phyloP scores from a whole-genome alignment of 768 basidiomycete genomes.

The Austroboletus festivus region DNA sequence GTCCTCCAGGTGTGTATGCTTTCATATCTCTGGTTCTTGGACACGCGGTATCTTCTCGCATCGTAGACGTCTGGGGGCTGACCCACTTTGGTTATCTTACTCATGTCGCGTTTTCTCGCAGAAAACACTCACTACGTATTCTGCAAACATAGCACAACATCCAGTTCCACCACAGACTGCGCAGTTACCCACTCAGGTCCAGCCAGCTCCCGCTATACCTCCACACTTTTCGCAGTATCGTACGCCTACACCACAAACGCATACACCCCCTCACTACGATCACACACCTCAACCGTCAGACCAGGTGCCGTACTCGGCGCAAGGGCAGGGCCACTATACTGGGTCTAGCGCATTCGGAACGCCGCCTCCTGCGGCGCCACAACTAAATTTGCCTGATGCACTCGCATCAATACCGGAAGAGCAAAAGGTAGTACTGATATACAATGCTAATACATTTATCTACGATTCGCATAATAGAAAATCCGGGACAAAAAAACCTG shows the following conservation, averaged over 20 bases:
- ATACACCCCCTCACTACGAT: slow-evolving; percentile 26
- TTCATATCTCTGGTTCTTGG: not conserved
- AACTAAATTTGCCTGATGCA: slow-evolving; percentile 43
- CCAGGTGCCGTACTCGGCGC: slow-evolving; percentile 18
- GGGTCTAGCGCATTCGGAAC: slow-evolving; percentile 17
- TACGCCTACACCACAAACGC: slow-evolving; percentile 35
- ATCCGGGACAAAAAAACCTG: not conserved
- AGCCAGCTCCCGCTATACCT: slow-evolving; percentile 43
- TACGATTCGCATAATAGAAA: slow-evolving; percentile 3
- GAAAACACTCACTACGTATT: slow-evolving; percentile 65
- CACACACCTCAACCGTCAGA: slow-evolving; percentile 28
- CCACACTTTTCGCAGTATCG: slow-evolving; percentile 38
- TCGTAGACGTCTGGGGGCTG: not conserved
- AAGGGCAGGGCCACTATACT: slow-evolving; percentile 20
- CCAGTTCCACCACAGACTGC: slow-evolving; percentile 13
- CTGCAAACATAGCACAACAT: slow-evolving; percentile 22
- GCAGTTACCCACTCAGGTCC: slow-evolving; percentile 26
- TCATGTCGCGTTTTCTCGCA: slow-evolving; percentile 16
- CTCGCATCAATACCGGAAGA: slow-evolving; percentile 64
- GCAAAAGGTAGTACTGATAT: slow-evolving; percentile 50
- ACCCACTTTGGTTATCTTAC: not conserved
- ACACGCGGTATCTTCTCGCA: not conserved
- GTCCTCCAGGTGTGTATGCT: slow-evolving; percentile 59
- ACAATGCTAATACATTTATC: slow-evolving; percentile 3
- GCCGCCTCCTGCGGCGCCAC: slow-evolving; percentile 20